Percentiles rank a stretch among this genome's conserved stretches.
Evolutionary conservation across 768 basidiomycete species (phyloP).

Genomic region (Coprinopsis strossmayeri): DNA sequence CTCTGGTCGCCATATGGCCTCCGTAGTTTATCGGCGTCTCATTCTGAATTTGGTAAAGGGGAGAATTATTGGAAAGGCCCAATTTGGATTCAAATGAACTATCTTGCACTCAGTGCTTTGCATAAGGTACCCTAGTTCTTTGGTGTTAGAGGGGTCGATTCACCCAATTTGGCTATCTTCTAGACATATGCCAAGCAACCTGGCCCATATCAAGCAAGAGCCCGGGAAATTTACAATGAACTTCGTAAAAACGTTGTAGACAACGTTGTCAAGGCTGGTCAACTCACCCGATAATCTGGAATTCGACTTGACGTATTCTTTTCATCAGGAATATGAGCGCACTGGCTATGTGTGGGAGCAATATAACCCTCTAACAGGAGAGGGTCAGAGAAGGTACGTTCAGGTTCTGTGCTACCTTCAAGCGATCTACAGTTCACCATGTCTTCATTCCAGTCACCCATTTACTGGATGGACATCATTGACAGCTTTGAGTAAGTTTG

Average conservation of each 20-base stretch:
- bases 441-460: slow-evolving; percentile 60
- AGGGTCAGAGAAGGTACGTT: slow-evolving; percentile 77
- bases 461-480: slow-evolving; percentile 98
- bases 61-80: slow-evolving; percentile 99
- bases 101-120: slow-evolving; percentile 73
- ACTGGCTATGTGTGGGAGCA: slow-evolving; percentile 99
- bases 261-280: slow-evolving; percentile 59
- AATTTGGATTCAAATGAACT: slow-evolving; percentile 98
- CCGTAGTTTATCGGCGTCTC: slow-evolving; percentile 80
- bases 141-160: neutral
- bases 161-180: neutral
- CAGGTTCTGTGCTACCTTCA: slow-evolving; percentile 6
- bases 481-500: slow-evolving; percentile 72
- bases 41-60: slow-evolving; percentile 84
- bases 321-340: slow-evolving; percentile 72
- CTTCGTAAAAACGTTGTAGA: slow-evolving; percentile 78
- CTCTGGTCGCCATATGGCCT: slow-evolving; percentile 92
- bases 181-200: slow-evolving; percentile 72
- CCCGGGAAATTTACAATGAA: slow-evolving; percentile 73
- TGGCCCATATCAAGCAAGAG: slow-evolving; percentile 77
- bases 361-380: slow-evolving; percentile 79
- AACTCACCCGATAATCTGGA: too few relatives aligned
- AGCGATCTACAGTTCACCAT: too few relatives aligned
- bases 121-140: slow-evolving; percentile 47
- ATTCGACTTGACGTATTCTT: slow-evolving; percentile 1